Evolutionary conservation across 2,329 filamentous ascomycete species (phyloP).

Genomic region (Gaeumannomyces tritici): DNA sequence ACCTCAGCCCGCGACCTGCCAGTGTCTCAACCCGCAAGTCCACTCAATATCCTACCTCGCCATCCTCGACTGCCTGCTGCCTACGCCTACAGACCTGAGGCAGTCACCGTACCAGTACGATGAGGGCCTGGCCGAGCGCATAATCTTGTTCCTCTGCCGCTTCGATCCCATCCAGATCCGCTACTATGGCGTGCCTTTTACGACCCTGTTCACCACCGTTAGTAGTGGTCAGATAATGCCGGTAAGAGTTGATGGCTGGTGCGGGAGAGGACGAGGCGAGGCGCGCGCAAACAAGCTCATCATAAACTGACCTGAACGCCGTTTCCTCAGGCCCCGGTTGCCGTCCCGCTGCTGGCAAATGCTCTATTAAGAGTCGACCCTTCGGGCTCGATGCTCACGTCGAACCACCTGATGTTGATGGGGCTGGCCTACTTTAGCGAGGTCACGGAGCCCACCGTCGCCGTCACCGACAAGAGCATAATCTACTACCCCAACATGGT

Average conservation of each 20-base stretch:
- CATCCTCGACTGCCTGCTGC: constrained; percentile 31
- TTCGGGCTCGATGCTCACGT: constrained; percentile 24
- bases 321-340: constrained; percentile 29
- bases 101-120: constrained; percentile 12
- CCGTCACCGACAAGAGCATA: constrained; percentile 55
- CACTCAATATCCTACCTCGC: constrained; percentile 43
- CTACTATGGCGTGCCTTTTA: constrained; percentile 35
- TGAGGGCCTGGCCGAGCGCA: constrained; percentile 27
- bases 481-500: constrained; percentile 51
- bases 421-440: constrained; percentile 42
- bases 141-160: constrained; percentile 32
- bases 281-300: constrained; percentile 2
- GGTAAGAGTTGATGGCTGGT: constrained; percentile 19
- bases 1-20: neutral
- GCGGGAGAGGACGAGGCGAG: constrained; percentile 4
- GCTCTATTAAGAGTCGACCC: constrained; percentile 60
- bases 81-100: neutral
- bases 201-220: constrained; percentile 32
- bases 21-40: constrained; percentile 36
- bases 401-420: constrained; percentile 12
- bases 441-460: constrained; percentile 42
- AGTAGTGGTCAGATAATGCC: constrained; percentile 28
- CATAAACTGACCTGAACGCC: neutral
- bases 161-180: constrained; percentile 44
- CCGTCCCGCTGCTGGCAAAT: constrained; percentile 32